These are phyloP conservation scores for Inga laurina DNA, from an alignment of 306 rosid genomes.

Conservation along the genomic window DNA sequence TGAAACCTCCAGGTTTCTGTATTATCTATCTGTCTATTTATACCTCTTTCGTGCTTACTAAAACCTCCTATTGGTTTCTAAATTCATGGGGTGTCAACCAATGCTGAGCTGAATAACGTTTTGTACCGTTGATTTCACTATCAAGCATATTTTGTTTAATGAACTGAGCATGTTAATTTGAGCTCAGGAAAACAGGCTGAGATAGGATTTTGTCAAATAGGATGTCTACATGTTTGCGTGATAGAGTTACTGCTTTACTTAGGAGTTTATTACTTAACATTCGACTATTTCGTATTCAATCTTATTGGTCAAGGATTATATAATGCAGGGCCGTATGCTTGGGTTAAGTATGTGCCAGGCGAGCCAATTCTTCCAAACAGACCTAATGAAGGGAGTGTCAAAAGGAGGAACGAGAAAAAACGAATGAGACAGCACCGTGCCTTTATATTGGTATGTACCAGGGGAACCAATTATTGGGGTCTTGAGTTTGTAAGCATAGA, in stretches of 20 bases:
- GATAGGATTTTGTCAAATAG: neutral
- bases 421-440: slow-evolving; percentile 81
- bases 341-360: slow-evolving; percentile 74
- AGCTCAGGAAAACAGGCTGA: neutral
- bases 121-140: neutral
- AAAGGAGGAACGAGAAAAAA: slow-evolving; percentile 89
- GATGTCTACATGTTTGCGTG: neutral
- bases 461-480: slow-evolving; percentile 55
- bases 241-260: neutral
- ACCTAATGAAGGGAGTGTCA: slow-evolving; percentile 92
- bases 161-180: neutral
- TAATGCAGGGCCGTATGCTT: slow-evolving; percentile 76
- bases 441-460: slow-evolving; percentile 80
- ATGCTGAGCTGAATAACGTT: neutral
- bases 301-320: neutral
- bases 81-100: neutral
- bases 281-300: neutral
- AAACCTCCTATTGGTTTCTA: neutral
- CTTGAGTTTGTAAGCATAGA: neutral
- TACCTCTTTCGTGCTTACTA: neutral
- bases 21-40: neutral
- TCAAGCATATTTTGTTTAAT: neutral
- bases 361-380: slow-evolving; percentile 68
- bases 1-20: slow-evolving; percentile 70
- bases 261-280: neutral